Percentiles rank a stretch among this genome's conserved stretches.
phyloP scores from a whole-genome alignment of 495 filamentous ascomycete genomes.

The Penicillium manginii region DNA sequence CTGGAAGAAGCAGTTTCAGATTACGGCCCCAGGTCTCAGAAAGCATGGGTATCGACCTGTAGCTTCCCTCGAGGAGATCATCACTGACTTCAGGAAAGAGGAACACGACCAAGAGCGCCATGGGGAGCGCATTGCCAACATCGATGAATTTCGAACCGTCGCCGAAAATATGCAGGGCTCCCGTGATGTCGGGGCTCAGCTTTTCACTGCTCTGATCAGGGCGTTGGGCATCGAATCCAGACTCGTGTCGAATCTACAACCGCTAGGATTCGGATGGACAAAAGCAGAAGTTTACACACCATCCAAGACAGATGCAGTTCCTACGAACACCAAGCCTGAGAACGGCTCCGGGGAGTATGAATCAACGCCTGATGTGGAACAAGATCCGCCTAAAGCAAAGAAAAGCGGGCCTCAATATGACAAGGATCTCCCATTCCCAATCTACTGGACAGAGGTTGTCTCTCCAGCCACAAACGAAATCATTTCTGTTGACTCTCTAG shows the following conservation, averaged over 20 bases:
- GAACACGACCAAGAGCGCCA: slow-evolving; percentile 62
- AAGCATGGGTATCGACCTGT: slow-evolving; percentile 86
- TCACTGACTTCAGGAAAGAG: slow-evolving; percentile 63
- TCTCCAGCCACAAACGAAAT: slow-evolving; percentile 79
- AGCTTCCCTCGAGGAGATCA: slow-evolving; percentile 66
- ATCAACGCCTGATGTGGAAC: slow-evolving; percentile 15
- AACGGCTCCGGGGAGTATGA: slow-evolving; percentile 21
- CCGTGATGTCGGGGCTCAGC: slow-evolving; percentile 83
- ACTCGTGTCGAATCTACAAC: slow-evolving; percentile 82
- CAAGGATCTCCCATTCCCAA: slow-evolving; percentile 75
- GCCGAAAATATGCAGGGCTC: slow-evolving; percentile 80
- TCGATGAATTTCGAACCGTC: slow-evolving; percentile 67
- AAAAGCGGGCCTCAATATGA: slow-evolving; percentile 49
- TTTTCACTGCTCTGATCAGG: slow-evolving; percentile 88
- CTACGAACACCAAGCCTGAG: slow-evolving; percentile 17
- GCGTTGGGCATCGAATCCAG: slow-evolving; percentile 80
- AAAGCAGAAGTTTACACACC: slow-evolving; percentile 66
- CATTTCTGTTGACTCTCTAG: slow-evolving; percentile 75
- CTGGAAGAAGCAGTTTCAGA: slow-evolving; percentile 84
- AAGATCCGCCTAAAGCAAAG: slow-evolving; percentile 5
- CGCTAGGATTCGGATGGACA: slow-evolving; percentile 89
- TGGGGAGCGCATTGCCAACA: slow-evolving; percentile 70
- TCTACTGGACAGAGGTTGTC: slow-evolving; percentile 91
- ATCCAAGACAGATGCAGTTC: slow-evolving; percentile 49
- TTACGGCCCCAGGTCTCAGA: slow-evolving; percentile 78